Conservation (phyloP, 1,284 basidiomycete genomes). For the Calocybe gambosa region DNA sequence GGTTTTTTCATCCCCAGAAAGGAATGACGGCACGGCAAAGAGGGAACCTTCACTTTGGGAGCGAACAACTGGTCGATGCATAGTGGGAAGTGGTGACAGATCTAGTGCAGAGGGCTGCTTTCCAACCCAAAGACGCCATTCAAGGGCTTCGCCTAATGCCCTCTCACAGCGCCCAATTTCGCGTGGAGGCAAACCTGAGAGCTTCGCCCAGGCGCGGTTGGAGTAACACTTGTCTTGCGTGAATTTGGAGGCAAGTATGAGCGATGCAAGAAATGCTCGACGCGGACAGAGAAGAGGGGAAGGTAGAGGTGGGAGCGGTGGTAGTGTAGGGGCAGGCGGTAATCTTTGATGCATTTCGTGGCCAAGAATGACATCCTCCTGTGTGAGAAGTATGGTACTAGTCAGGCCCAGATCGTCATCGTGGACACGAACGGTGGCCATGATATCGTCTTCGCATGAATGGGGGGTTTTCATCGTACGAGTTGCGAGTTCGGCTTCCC, state of each 20-base stretch:
- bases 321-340: slow-evolving; percentile 3
- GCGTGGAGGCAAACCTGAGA: slow-evolving; percentile 69
- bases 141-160: slow-evolving; percentile 70
- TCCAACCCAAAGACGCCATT: slow-evolving; percentile 82
- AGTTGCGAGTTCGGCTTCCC: slow-evolving; percentile 23
- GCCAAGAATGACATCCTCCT: neutral
- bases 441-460: slow-evolving; percentile 21
- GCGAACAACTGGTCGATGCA: slow-evolving; percentile 28
- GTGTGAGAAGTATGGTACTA: neutral
- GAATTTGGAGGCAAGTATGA: slow-evolving; percentile 89
- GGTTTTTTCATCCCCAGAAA: slow-evolving; percentile 10
- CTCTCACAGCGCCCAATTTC: slow-evolving; percentile 79
- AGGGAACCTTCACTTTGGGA: slow-evolving; percentile 39
- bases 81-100: slow-evolving; percentile 15
- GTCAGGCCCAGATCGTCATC: slow-evolving; percentile 17
- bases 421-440: slow-evolving; percentile 35
- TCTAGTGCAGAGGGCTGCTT: slow-evolving; percentile 33
- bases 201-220: slow-evolving; percentile 88
- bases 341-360: neutral
- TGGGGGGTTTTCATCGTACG: slow-evolving; percentile 5
- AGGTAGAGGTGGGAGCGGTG: slow-evolving; percentile 40
- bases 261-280: slow-evolving; percentile 80
- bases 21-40: slow-evolving; percentile 15
- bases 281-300: slow-evolving; percentile 83
- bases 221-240: slow-evolving; percentile 90